Percentiles rank a stretch among this genome's conserved stretches.
Evolutionary conservation across 257 asterid genomes (phyloP).

Genomic region (Rauvolfia tetraphylla): DNA sequence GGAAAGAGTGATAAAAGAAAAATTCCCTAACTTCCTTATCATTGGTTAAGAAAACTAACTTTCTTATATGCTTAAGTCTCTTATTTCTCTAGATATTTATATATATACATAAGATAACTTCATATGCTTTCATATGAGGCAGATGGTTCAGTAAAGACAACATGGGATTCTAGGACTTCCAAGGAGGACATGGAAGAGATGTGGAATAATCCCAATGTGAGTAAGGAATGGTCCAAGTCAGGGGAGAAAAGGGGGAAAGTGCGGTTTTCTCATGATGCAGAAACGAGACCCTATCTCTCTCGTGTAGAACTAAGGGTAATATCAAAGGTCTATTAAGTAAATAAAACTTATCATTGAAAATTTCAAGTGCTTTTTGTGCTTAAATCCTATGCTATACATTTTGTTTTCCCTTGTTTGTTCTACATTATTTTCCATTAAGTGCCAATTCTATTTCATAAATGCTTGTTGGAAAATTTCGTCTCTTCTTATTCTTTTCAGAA

Average conservation of each 20-base stretch:
- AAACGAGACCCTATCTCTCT: conserved; percentile 76
- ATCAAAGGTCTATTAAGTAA: not conserved
- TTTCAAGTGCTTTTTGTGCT: not conserved
- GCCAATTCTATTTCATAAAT: conserved; percentile 1
- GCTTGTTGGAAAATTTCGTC: not conserved
- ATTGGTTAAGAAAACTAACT: not conserved
- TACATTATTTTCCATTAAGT: not conserved
- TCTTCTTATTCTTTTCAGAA: not conserved
- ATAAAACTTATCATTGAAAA: not conserved
- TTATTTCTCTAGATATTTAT: not conserved
- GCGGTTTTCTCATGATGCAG: conserved; percentile 67
- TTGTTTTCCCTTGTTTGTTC: not conserved
- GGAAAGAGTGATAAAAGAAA: not conserved
- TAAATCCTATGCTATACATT: not conserved
- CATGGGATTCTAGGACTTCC: conserved; percentile 90
- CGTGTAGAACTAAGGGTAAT: conserved; percentile 83
- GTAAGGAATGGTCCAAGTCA: conserved; percentile 80
- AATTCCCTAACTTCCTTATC: not conserved
- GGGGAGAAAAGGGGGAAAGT: conserved; percentile 84
- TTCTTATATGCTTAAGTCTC: not conserved
- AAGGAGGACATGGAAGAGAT: conserved; percentile 77
- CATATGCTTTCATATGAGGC: conserved; percentile 15
- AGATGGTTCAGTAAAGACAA: conserved; percentile 41
- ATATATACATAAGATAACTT: not conserved
- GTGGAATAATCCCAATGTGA: conserved; percentile 67